Base-by-base conservation (phyloP, 768 basidiomycete genomes). In the Termitomyces sp. region DNA sequence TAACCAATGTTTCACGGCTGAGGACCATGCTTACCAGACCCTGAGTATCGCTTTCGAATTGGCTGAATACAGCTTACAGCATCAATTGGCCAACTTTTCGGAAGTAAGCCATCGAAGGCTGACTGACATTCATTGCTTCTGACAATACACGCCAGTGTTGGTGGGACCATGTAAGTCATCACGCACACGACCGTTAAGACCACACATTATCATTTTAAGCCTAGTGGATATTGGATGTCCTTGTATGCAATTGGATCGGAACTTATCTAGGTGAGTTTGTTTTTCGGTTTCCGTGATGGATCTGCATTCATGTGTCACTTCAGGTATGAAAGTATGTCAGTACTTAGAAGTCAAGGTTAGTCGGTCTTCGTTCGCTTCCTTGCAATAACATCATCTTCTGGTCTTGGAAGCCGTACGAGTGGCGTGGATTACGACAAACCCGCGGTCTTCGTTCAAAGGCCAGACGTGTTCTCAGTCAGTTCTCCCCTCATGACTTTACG, bases 241-340 rank as follows among this genome's bases (percentile, higher is more conserved):
- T 94, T 54, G 66, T 94, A 43, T 94, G 92, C 76, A 94, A 94
- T 72, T 94, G 92, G 92, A 68, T 92, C 59, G 92, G 92, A 49
- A 90, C 90, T 7, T 92, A 91, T 73, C 72, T 93, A 12, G 92
- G 91, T 87, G 61, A 48, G 81, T 69, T 47, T 51, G 51, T 12
- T 15, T 12, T 42, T 36, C 32, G 40, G 46, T 61, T 11, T 60
- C 40, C 29, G 8, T 36, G 32, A 31, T 5, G 66, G 54, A 14
- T 48, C 53, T 42, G 56, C 62, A 47, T 29, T 53, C 51, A 60
- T 57, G 45, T 59, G 40, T 66, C 47, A 58, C 60, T 66, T 40
- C 61, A 92, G 90, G 91, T 42, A 93, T 94, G 89, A 91, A 92
- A 76, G 84, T 85, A 7, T 94, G 92, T 69, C 87, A 92, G 69